Evolutionary conservation across 2,329 filamentous ascomycete genomes (phyloP).

Genomic region (Sporothrix brasiliensis): DNA sequence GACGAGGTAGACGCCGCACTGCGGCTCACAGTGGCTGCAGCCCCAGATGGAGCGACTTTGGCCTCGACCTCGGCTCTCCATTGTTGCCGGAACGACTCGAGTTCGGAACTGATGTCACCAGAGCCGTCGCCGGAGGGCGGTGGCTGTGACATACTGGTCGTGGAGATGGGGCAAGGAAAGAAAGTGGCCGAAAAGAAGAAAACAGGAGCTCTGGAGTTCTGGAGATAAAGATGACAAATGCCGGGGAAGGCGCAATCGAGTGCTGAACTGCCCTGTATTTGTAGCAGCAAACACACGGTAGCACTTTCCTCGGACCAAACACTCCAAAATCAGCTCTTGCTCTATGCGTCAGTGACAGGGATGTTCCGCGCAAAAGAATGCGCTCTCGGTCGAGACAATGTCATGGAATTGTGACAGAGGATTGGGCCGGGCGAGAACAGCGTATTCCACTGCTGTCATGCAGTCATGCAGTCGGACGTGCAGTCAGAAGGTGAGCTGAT

Average conservation of each 20-base stretch:
- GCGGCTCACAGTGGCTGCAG: conserved; percentile 30
- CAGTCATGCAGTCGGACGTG: neutral
- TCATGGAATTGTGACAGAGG: neutral
- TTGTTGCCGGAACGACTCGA: conserved; percentile 82
- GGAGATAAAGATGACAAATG: conserved; percentile 31
- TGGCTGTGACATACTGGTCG: conserved; percentile 29
- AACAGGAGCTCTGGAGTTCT: neutral
- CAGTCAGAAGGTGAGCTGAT: conserved; percentile 13
- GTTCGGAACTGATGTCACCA: conserved; percentile 62
- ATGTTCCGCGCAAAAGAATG: too few relatives aligned
- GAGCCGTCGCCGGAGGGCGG: neutral
- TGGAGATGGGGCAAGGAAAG: neutral
- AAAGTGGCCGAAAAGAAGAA: neutral
- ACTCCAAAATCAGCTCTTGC: neutral
- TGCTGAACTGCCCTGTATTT: conserved; percentile 2
- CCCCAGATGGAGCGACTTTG: conserved; percentile 37
- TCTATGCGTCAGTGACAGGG: neutral
- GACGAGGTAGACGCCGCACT: neutral
- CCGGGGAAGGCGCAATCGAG: conserved; percentile 6
- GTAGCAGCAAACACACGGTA: neutral
- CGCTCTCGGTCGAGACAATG: neutral
- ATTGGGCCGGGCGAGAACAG: neutral
- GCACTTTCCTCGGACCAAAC: neutral
- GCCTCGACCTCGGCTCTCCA: conserved; percentile 79
- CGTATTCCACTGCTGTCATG: too few relatives aligned